phyloP scores from a whole-genome alignment of 306 rosid species.

The Quercus robur region DNA sequence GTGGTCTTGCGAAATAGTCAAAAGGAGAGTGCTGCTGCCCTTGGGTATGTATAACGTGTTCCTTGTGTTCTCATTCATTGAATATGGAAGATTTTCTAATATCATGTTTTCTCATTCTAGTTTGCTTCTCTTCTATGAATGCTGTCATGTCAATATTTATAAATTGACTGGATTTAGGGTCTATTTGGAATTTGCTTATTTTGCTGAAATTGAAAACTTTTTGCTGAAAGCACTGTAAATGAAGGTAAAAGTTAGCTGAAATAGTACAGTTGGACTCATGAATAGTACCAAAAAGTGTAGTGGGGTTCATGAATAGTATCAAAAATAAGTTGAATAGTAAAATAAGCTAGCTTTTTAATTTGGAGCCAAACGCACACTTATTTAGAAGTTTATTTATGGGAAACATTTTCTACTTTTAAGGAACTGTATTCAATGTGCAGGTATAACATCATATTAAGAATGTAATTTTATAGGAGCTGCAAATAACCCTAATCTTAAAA shows the following conservation, averaged over 20 bases:
- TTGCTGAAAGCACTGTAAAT: too few relatives aligned
- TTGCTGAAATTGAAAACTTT: too few relatives aligned
- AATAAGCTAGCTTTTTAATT: too few relatives aligned
- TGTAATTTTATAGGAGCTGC: background rate
- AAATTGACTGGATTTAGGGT: background rate
- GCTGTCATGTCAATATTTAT: background rate
- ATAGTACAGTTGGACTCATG: too few relatives aligned
- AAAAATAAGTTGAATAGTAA: too few relatives aligned
- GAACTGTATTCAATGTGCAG: background rate
- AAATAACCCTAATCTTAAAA: background rate
- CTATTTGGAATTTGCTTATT: too few relatives aligned
- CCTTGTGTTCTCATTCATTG: background rate
- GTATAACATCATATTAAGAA: background rate
- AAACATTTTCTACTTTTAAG: background rate
- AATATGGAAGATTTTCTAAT: background rate
- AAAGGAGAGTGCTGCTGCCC: slow-evolving; percentile 57
- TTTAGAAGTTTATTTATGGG: too few relatives aligned
- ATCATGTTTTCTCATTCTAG: background rate
- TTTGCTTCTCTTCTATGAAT: background rate
- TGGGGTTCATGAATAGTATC: too few relatives aligned
- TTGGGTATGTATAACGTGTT: slow-evolving; percentile 58
- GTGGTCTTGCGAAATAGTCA: slow-evolving; percentile 64
- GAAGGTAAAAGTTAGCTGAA: too few relatives aligned
- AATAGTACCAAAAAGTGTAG: too few relatives aligned
- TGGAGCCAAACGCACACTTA: too few relatives aligned